Evolutionary conservation across 2,329 filamentous ascomycete species (phyloP).

Genomic region (Trichoderma cornu-damae): DNA sequence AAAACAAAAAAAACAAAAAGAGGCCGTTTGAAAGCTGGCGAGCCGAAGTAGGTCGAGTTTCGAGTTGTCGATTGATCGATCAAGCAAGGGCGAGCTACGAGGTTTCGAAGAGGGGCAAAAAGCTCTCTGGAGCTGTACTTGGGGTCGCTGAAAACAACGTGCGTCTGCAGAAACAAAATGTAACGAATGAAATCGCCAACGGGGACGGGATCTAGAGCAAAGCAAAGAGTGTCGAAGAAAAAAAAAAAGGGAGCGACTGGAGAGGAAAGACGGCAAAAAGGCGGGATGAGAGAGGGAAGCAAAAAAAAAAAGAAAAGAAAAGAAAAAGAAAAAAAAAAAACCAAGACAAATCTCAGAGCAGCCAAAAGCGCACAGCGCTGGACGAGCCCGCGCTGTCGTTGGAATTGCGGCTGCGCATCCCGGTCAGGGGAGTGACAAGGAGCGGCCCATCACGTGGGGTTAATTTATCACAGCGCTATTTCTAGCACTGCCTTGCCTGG

Average conservation of each 20-base stretch:
- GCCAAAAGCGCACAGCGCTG: not conserved
- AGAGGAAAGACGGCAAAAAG: not conserved
- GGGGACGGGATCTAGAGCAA: constrained; percentile 12
- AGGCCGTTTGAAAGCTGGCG: not conserved
- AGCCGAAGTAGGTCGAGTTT: constrained; percentile 17
- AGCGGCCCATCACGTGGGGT: constrained; percentile 17
- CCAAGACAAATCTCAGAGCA: not conserved
- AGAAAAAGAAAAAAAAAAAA: not conserved
- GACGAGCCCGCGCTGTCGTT: constrained; percentile 1
- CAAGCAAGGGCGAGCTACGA: not conserved
- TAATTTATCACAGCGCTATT: constrained; percentile 8
- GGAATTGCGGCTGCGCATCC: constrained; percentile 9
- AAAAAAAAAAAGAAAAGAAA: not conserved
- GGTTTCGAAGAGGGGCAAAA: not conserved
- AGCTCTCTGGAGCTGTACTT: not conserved
- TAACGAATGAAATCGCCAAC: constrained; percentile 9
- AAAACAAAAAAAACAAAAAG: too few relatives aligned
- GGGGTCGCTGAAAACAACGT: not conserved
- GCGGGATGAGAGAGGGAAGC: not conserved
- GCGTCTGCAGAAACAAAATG: not conserved
- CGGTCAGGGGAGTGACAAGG: constrained; percentile 18
- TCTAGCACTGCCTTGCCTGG: not conserved
- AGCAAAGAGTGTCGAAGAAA: not conserved
- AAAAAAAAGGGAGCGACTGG: constrained; percentile 3
- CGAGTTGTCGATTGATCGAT: constrained; percentile 8